Base-by-base conservation (phyloP, 148 eudicot genomes). In the Dianthus caryophyllus region DNA sequence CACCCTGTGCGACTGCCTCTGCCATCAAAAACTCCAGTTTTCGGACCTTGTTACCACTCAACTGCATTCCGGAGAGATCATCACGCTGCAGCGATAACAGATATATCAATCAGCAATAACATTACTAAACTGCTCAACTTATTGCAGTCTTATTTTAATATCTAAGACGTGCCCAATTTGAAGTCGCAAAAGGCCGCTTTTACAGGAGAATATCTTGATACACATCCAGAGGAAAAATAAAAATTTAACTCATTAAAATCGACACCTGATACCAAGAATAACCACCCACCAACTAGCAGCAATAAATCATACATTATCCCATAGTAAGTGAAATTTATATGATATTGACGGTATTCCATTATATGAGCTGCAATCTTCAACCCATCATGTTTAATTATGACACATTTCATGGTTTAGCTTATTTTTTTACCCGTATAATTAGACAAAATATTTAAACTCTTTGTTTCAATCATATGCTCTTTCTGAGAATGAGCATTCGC, bases 11-110 rank as follows among this genome's bases (percentile, higher is more conserved):
- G 62, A 90, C 86, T 24, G 98, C 96, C 73, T 93, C 96, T 29
- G 99, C 99, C 83, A 94, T 70, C 85, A 94, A 81, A 70, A 94
- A 94, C 73, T 94, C 99, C 72, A 94, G 86, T 78, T 94, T 94
- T 69, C 99, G 73, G 72, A 90, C 97, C 80, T 94, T 94, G 85
- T 94, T 94, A 50, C 99, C 99, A 75, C 97, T 90, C 78, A 94
- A 75, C 74, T 94, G 96, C 96, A 94, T 88, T 41, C 99, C 99
- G 76, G 97, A 88, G 67, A 94, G 86, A 79, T 94, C 99, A 84
- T 94, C 99, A 73, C 99, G 97, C 99, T 94, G 69, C 70, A 68
- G 24, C 38, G 75, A 79, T 47, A 27, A 33, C 58, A 78, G 21
- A 65, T n/a, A 48, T 53, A 77, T 67, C 57, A 44, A 63, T 78